phyloP scores from a whole-genome alignment of 371 early-diverging fungal genomes.

The Saksenaea vasiformis region DNA sequence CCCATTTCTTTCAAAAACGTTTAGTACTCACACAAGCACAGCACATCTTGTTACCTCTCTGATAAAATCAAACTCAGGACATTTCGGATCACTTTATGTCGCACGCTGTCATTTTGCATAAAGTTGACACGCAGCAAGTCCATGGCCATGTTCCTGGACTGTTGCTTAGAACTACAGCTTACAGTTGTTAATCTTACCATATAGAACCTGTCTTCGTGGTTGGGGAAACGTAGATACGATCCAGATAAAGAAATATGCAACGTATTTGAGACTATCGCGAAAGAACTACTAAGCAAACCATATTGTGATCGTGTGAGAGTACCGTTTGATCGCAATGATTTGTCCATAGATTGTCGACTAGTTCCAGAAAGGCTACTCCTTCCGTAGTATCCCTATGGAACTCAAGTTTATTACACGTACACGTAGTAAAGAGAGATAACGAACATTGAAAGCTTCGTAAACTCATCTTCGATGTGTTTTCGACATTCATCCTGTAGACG shows the following conservation, averaged over 20 bases:
- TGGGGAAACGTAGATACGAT: conserved; percentile 85
- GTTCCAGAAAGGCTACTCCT: conserved; percentile 50
- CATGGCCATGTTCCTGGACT: conserved; percentile 75
- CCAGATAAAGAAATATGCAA: conserved; percentile 87
- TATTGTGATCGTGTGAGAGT: conserved; percentile 4
- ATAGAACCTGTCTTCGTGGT: conserved; percentile 68
- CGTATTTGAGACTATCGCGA: conserved; percentile 68
- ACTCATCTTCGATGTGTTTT: conserved; percentile 42
- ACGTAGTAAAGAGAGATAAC: neutral
- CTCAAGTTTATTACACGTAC: neutral
- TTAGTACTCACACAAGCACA: neutral
- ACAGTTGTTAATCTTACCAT: conserved; percentile 44
- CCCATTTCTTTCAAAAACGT: conserved; percentile 27
- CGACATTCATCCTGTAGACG: conserved; percentile 62
- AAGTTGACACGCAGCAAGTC: conserved; percentile 69
- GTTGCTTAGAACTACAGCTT: neutral
- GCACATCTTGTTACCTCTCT: conserved; percentile 50
- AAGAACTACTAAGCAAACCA: neutral
- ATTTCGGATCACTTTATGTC: conserved; percentile 53
- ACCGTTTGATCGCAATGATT: conserved; percentile 73
- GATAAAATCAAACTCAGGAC: conserved; percentile 55
- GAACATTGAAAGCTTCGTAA: conserved; percentile 33
- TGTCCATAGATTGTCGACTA: conserved; percentile 64
- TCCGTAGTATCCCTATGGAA: conserved; percentile 29
- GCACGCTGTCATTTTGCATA: conserved; percentile 50